Conservation (phyloP, 768 basidiomycete species). For the Scleroderma citrinum region DNA sequence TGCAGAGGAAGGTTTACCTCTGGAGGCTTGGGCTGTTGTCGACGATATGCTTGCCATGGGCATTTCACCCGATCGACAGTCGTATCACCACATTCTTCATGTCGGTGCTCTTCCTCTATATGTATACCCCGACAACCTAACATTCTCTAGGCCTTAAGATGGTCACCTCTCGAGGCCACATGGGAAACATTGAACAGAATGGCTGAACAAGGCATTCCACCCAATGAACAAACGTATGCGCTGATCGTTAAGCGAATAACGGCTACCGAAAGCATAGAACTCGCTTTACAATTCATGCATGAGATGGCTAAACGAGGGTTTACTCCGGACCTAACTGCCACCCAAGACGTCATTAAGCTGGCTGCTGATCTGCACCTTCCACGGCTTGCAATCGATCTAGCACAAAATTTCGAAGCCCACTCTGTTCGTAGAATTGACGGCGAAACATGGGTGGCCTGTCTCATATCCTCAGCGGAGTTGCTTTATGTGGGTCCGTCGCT, state of each 20-base stretch:
- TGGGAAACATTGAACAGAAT: constrained; percentile 53
- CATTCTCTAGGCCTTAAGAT: constrained; percentile 39
- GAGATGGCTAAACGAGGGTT: constrained; percentile 50
- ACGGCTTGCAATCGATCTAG: constrained; percentile 68
- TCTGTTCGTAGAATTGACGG: constrained; percentile 49
- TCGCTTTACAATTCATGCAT: constrained; percentile 55
- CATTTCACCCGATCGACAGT: constrained; percentile 42
- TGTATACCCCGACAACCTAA: constrained; percentile 6
- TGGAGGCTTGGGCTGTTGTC: constrained; percentile 59
- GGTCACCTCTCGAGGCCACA: constrained; percentile 32
- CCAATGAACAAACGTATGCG: constrained; percentile 50
- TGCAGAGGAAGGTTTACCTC: constrained; percentile 34
- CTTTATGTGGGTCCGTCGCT: constrained; percentile 53
- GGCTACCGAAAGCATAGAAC: constrained; percentile 51
- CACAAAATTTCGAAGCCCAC: constrained; percentile 49
- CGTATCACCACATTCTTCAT: constrained; percentile 56
- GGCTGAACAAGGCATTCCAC: constrained; percentile 41
- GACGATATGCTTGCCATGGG: constrained; percentile 59
- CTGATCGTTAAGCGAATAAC: constrained; percentile 45
- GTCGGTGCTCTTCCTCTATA: constrained; percentile 32
- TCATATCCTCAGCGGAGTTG: constrained; percentile 55
- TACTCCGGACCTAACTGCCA: constrained; percentile 42
- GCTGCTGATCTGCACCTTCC: constrained; percentile 51
- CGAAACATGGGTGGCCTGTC: constrained; percentile 59
- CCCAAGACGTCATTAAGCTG: constrained; percentile 46